Base-by-base conservation (phyloP, 768 basidiomycete species). In the Mycena polygramma region DNA sequence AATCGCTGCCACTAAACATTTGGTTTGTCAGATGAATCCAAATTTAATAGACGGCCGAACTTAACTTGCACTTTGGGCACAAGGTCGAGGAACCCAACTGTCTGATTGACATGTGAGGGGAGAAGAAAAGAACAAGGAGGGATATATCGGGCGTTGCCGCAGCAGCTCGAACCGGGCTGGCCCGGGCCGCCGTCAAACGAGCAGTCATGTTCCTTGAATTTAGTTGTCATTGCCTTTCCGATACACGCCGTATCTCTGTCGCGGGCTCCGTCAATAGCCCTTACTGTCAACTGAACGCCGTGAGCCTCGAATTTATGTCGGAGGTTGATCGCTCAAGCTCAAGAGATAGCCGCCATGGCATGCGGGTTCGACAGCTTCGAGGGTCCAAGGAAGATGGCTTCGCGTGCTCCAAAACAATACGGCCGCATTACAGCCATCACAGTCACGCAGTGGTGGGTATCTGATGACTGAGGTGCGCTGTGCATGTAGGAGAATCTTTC, bases 21-120 rank as follows among this genome's bases (percentile, higher is more conserved):
- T 8, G 4, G 11, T 35, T 35, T 36, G 41, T 41, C 41, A 41
- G 15, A 15, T 41, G 41, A 10, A 15, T 41, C 41, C 41, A 41
- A 54, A 36, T 36, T 54, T 36, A 30, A 36, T 57, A 55, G 63
- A 55, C 41, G 8, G 53, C 22, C 30, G n/a, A 52, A 37, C 37
- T n/a, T n/a, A 45, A 41, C 30, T 7, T 35, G 22, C 54, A 45
- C 63, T 57, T 65, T 48, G 5, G 52, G 63, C 52, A 65, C 45
- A 57, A 65, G 64, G 63, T 46, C 36, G 46, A 65, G 45, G 54
- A 20, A 53, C 62, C 22, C 41, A 41, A 15, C 41, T 41, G 41
- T 41, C 41, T 41, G 41, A 41, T 41, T 41, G 41, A 41, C 41
- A 41, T 15, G 41, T 41, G 41, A 41, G 41, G 41, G 15, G 41